Percentiles rank a stretch among this genome's conserved stretches.
phyloP scores from a whole-genome alignment of 768 basidiomycete genomes.

The Mrakia blollopis region DNA sequence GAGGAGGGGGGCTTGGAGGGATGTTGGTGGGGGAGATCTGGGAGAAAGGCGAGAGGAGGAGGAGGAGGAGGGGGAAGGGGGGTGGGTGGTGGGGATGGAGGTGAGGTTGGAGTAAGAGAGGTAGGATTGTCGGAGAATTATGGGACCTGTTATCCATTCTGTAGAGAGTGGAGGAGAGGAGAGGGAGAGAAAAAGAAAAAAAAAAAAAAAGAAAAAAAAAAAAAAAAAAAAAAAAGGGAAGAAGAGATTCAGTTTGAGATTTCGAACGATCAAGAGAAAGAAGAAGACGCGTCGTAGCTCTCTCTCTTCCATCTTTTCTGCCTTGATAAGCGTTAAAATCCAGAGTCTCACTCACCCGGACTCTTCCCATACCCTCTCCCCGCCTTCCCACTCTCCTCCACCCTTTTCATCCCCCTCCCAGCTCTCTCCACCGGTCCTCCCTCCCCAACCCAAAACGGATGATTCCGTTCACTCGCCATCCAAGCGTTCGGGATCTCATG shows the following conservation, averaged over 20 bases:
- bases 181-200: background rate
- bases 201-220: background rate
- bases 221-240: background rate
- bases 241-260: background rate
- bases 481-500: slow-evolving; percentile 36
- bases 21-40: background rate
- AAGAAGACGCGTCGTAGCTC: no score
- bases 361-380: background rate
- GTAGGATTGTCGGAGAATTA: slow-evolving; percentile 27
- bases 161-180: background rate
- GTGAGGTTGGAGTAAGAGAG: slow-evolving; percentile 9
- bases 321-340: no score
- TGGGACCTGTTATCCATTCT: slow-evolving; percentile 34
- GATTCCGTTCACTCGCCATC: slow-evolving; percentile 32
- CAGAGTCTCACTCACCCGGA: slow-evolving; percentile 13
- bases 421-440: slow-evolving; percentile 21
- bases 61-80: background rate
- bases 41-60: background rate
- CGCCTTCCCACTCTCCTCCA: background rate
- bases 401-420: slow-evolving; percentile 15
- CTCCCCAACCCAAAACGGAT: slow-evolving; percentile 34
- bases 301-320: no score
- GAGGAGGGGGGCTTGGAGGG: slow-evolving; percentile 4
- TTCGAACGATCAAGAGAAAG: no score
- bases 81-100: background rate